Evolutionary conservation across 257 asterid species (phyloP), one percentile per base, ranked within the genome.

Genomic region (Solanum sejunctum): DNA sequence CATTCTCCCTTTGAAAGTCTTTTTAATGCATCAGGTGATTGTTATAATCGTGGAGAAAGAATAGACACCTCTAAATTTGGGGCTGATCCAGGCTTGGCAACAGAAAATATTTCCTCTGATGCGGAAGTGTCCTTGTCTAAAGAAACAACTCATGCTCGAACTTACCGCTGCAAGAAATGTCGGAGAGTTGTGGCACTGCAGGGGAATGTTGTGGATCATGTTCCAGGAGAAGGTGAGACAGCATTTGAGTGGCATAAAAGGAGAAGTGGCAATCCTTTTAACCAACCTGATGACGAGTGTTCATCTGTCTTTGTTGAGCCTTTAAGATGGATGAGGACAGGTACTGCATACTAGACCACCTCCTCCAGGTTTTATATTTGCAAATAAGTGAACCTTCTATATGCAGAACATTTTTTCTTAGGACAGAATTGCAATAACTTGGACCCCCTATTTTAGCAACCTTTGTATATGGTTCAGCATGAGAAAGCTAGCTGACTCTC

Each of bases 271-370:
- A 91, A 88, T 83, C 92, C 87, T 63, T 93, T 91, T 85, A 89
- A 82, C 89, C 92, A 87, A 85, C 88, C 92, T 13, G 95, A 90
- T 1, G 84, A 85, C 32, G 97, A 92, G 83, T 95, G 99, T 87
- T 93, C 98, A 8, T 97, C 98, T 45, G 77, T 97, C 89, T 97
- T 97, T 86, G 92, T 96, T 66, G 99, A 96, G 95, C 99, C 99
- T 85, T 97, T 96, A 23, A 93, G 93, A 81, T 96, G 98, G 99
- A 96, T 96, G 99, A 91, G 89, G 85, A 86, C 92, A 89, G 98
- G 99, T 96, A 89, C 56, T 3, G n/a, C 39, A 51, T 6, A 12
- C 57, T 82, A 56, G 56, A 12, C 41, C n/a, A 43, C 57, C 60
- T 13, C 84, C 47, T 56, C 5, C 51, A 15, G 43, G 41, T 58